phyloP scores from a whole-genome alignment of 352 stramenopile genomes.

The Pythium insidiosum region DNA sequence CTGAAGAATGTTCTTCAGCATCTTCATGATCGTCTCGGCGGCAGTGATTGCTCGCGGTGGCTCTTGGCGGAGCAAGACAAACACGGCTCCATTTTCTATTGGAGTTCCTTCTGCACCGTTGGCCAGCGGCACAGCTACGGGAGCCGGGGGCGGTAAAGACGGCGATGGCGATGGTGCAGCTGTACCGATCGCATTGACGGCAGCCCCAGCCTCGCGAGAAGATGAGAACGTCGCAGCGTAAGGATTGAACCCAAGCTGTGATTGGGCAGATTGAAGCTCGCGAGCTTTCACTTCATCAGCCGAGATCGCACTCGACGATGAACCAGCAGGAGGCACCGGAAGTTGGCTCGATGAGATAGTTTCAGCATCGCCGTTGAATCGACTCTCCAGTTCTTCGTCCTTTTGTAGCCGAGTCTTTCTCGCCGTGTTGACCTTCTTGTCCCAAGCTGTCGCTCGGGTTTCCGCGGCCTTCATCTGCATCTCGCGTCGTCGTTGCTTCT shows the following conservation, averaged over 20 bases:
- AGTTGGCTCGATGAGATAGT: no score
- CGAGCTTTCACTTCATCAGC: slow-evolving; percentile 59
- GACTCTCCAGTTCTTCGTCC: slow-evolving; percentile 36
- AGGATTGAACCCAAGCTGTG: slow-evolving; percentile 65
- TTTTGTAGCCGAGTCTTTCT: slow-evolving; percentile 40
- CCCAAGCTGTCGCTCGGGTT: slow-evolving; percentile 48
- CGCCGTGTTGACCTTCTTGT: slow-evolving; percentile 55
- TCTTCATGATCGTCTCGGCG: slow-evolving; percentile 59
- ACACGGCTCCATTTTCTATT: slow-evolving; percentile 33
- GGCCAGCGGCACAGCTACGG: slow-evolving; percentile 10
- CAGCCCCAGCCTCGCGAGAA: slow-evolving; percentile 36
- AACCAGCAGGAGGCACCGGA: background rate
- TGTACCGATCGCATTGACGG: slow-evolving; percentile 44
- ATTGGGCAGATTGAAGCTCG: slow-evolving; percentile 42
- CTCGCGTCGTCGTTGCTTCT: slow-evolving; percentile 46
- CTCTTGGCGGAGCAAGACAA: slow-evolving; percentile 54
- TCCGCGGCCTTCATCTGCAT: slow-evolving; percentile 57
- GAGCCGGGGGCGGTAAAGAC: slow-evolving; percentile 8
- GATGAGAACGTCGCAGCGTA: slow-evolving; percentile 65
- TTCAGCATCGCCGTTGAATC: no score
- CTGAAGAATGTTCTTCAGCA: slow-evolving; percentile 55
- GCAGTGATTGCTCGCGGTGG: slow-evolving; percentile 35
- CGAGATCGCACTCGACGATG: slow-evolving; percentile 39
- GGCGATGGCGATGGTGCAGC: slow-evolving; percentile 1
- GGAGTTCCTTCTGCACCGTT: background rate